phyloP scores from a whole-genome alignment of 2,329 filamentous ascomycete species.

The Trichoderma oligosporum region DNA sequence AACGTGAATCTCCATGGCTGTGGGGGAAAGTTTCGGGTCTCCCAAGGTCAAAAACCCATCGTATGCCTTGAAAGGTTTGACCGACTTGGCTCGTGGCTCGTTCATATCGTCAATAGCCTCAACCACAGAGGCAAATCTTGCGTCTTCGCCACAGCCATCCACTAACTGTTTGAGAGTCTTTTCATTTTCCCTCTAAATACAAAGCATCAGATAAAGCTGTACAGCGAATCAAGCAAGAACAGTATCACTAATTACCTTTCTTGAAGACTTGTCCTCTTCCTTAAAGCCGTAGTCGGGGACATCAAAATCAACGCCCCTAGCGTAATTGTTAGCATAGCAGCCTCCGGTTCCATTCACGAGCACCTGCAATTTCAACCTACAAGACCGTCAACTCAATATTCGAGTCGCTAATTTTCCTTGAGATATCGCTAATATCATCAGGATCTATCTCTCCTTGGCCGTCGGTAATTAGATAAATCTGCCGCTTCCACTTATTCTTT shows the following conservation, averaged over 20 bases:
- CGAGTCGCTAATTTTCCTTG: conserved; percentile 67
- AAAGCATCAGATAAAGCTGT: neutral
- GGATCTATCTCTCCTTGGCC: conserved; percentile 68
- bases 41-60: conserved; percentile 78
- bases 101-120: conserved; percentile 79
- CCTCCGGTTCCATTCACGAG: neutral
- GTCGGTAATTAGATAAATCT: conserved; percentile 82
- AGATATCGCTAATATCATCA: conserved; percentile 67
- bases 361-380: conserved; percentile 49
- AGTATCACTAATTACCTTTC: conserved; percentile 54
- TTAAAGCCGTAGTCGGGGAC: conserved; percentile 85
- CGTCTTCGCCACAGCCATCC: conserved; percentile 59
- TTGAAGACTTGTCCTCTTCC: conserved; percentile 74
- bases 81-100: conserved; percentile 70
- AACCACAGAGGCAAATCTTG: conserved; percentile 76
- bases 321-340: neutral
- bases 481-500: conserved; percentile 75
- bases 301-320: conserved; percentile 87
- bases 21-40: conserved; percentile 66
- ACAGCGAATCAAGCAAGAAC: neutral
- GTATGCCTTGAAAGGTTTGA: conserved; percentile 73
- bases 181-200: conserved; percentile 62
- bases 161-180: conserved; percentile 59
- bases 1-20: conserved; percentile 76
- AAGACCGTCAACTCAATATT: conserved; percentile 75